Conservation (phyloP, 169 alveolate species). For the Plasmodium knowlesi region DNA sequence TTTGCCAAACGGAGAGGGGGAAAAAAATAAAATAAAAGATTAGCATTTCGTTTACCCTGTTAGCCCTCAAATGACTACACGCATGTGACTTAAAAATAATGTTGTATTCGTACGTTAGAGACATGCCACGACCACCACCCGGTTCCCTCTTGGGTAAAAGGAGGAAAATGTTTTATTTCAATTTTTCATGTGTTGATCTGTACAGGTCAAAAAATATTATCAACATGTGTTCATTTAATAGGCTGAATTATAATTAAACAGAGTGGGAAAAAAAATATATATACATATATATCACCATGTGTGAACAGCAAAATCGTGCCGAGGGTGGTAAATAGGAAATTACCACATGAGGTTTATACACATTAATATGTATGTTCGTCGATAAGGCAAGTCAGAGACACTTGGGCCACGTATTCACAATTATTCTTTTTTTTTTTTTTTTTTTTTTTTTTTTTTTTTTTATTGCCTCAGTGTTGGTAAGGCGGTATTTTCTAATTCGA, state of each 20-base stretch:
- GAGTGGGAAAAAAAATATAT: not conserved
- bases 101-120: not conserved
- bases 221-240: not conserved
- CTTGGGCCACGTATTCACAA: not conserved
- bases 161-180: not conserved
- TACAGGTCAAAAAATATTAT: not conserved
- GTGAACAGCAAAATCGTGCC: not conserved
- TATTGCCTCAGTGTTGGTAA: not conserved
- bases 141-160: not conserved
- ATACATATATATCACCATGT: not conserved
- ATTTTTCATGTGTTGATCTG: not conserved
- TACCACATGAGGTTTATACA: not conserved
- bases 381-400: not conserved
- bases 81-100: not conserved
- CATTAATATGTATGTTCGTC: not conserved
- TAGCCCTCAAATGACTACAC: not conserved
- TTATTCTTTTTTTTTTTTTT: not conserved
- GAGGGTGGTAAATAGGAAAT: not conserved
- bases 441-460: not conserved
- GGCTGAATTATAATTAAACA: not conserved
- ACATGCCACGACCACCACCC: not conserved
- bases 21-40: not conserved
- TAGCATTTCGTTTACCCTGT: not conserved
- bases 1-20: not conserved
- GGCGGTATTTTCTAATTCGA: not conserved